Evolutionary conservation across 2,329 filamentous ascomycete species (phyloP), one percentile per base, ranked within the genome.

Genomic region (Ophiostoma himal-ulmi): DNA sequence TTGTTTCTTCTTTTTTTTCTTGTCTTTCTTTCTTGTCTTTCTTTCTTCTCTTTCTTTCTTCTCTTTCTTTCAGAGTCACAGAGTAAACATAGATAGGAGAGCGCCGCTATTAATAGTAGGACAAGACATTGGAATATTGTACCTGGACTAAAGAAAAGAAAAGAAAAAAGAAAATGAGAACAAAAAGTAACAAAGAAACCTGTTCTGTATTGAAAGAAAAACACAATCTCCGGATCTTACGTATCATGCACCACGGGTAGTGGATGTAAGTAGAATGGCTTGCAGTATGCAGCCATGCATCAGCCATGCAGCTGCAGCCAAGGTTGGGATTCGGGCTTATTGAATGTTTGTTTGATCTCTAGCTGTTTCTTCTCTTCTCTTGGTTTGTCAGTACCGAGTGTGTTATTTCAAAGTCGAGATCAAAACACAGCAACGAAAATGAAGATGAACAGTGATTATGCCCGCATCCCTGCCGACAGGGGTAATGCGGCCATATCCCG

Each of bases 141-240:
- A 30, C 30, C 3, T 4, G 3, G 3, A 39, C 17, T 0, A 62
- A 36, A 3, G 20, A 22, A 36, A 57, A 22, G 30, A 26, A n/a
- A 30, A 57, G 20, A 14, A 20, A 36, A 26, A 62, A 36, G n/a
- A 34, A 34, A 7, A 2, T 5, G 14, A 30, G 13, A 62, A 62
- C 8, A 36, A 8, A 30, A 11, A 26, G 30, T 1, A 68, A 34
- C 8, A 22, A 36, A 11, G 34, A 14, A 30, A 60, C 17, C 1
- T 39, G 7, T 11, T 14, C 52, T 30, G 30, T 30, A 44, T 22
- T 48, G 26, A 68, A 57, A 36, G 37, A 39, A 68, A 52, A 41
- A 11, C n/a, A 22, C 68, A 62, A 69, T 69, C 68, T 69, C 68
- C 54, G 68, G 52, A 69, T 68, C 67, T 68, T 68, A 62, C 52